phyloP scores from a whole-genome alignment of 2,329 filamentous ascomycete genomes.

The Fusarium buxicola region DNA sequence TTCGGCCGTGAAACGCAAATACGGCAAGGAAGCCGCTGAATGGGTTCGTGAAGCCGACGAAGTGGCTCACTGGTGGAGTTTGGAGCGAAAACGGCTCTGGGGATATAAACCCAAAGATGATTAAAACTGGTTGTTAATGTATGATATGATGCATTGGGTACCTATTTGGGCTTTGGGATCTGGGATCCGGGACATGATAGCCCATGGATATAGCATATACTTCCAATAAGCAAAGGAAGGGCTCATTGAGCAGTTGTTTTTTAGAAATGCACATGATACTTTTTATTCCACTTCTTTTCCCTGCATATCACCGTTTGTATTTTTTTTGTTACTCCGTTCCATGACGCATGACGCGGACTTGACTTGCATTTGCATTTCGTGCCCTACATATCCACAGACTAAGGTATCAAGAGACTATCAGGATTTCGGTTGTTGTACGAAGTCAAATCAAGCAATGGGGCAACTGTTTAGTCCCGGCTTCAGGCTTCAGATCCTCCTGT shows the following conservation, averaged over 20 bases:
- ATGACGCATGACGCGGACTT: background rate
- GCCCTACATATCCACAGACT: background rate
- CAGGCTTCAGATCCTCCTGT: background rate
- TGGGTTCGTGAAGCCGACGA: conserved; percentile 44
- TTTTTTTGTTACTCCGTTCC: background rate
- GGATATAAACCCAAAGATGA: conserved; percentile 33
- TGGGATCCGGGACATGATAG: conserved; percentile 25
- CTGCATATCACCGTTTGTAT: background rate
- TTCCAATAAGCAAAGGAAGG: conserved; percentile 19
- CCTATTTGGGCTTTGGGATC: conserved; percentile 18
- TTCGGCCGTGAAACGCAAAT: conserved; percentile 39
- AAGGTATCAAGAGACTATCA: no score
- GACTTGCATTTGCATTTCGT: background rate
- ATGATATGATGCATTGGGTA: conserved; percentile 37
- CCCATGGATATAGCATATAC: conserved; percentile 33
- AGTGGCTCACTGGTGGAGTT: conserved; percentile 38
- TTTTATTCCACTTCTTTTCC: background rate
- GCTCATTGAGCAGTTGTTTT: conserved; percentile 28
- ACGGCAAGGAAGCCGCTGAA: conserved; percentile 40
- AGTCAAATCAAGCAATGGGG: conserved; percentile 6
- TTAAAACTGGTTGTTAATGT: conserved; percentile 13
- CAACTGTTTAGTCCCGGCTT: background rate
- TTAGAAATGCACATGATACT: background rate
- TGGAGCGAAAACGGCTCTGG: conserved; percentile 39
- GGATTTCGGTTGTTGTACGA: background rate